phyloP scores from a whole-genome alignment of 352 stramenopile species.

The Globisporangium uncinulatum region DNA sequence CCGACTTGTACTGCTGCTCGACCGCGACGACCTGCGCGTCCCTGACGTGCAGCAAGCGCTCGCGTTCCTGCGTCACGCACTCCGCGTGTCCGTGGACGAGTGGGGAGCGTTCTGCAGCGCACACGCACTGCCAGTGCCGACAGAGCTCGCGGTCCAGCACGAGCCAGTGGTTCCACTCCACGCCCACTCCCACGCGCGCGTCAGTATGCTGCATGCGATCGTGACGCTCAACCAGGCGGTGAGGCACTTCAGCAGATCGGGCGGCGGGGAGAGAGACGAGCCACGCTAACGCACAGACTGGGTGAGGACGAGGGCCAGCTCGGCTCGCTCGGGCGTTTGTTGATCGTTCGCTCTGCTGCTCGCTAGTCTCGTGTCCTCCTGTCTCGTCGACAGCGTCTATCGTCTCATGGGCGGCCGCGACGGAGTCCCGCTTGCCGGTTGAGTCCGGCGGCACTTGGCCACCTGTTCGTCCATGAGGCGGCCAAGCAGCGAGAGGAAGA shows the following conservation, averaged over 20 bases:
- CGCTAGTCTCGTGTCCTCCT: neutral
- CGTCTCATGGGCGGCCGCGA: neutral
- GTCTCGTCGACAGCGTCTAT: neutral
- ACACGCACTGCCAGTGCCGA: slow-evolving; percentile 25
- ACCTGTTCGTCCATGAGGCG: slow-evolving; percentile 67
- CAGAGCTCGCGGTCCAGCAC: slow-evolving; percentile 24
- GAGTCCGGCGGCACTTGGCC: slow-evolving; percentile 21
- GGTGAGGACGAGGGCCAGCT: too few relatives aligned
- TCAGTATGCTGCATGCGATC: slow-evolving; percentile 23
- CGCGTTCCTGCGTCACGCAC: slow-evolving; percentile 29
- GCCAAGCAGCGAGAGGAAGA: slow-evolving; percentile 61
- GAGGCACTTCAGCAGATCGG: slow-evolving; percentile 14
- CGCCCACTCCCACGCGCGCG: slow-evolving; percentile 17
- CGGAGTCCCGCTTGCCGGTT: slow-evolving; percentile 12
- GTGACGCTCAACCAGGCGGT: slow-evolving; percentile 28
- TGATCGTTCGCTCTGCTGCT: neutral
- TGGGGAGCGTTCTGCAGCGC: slow-evolving; percentile 43
- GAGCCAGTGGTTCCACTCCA: slow-evolving; percentile 6
- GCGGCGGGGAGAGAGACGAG: neutral
- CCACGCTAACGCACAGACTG: neutral
- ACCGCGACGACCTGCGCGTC: slow-evolving; percentile 40
- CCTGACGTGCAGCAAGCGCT: slow-evolving; percentile 46
- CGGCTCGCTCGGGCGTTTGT: too few relatives aligned
- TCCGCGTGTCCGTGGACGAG: slow-evolving; percentile 25
- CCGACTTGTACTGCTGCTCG: slow-evolving; percentile 33